Percentiles rank a stretch among this genome's conserved stretches.
phyloP scores from a whole-genome alignment of 805 yeast genomes.

The Starmerella roubikii region DNA sequence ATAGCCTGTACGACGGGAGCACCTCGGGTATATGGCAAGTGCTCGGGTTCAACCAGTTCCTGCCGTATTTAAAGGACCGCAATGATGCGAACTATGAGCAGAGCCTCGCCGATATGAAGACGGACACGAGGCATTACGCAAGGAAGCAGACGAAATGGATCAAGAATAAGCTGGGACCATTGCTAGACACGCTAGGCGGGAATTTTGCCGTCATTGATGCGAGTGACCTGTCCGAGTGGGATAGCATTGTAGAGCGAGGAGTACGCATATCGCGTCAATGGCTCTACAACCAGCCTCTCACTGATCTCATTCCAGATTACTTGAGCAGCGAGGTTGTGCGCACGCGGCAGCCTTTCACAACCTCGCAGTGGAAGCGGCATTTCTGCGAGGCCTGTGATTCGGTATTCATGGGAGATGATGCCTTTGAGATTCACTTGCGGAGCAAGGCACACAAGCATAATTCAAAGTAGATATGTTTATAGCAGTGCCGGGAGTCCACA shows the following conservation, averaged over 20 bases:
- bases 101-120: slow-evolving; percentile 45
- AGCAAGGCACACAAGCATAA: slow-evolving; percentile 47
- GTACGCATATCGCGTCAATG: slow-evolving; percentile 33
- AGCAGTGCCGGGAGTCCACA: slow-evolving; percentile 7
- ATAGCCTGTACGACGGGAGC: slow-evolving; percentile 22
- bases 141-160: slow-evolving; percentile 87
- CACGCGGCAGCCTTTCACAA: slow-evolving; percentile 19
- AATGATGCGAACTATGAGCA: slow-evolving; percentile 1
- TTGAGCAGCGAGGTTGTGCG: slow-evolving; percentile 24
- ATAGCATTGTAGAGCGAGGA: slow-evolving; percentile 45
- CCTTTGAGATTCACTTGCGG: slow-evolving; percentile 51
- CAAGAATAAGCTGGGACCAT: slow-evolving; percentile 50
- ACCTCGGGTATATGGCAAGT: slow-evolving; percentile 79
- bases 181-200: slow-evolving; percentile 47
- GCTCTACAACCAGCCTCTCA: slow-evolving; percentile 17
- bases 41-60: slow-evolving; percentile 59
- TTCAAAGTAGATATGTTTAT: neutral
- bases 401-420: slow-evolving; percentile 57
- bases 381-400: slow-evolving; percentile 55
- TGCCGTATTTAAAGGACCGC: slow-evolving; percentile 17
- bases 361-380: slow-evolving; percentile 49
- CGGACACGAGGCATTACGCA: slow-evolving; percentile 75
- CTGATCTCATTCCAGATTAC: slow-evolving; percentile 26
- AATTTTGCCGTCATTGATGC: slow-evolving; percentile 52
- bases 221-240: slow-evolving; percentile 54